Evolutionary conservation across 169 alveolate genomes (phyloP), one percentile per base, ranked within the genome.

Genomic region (Eimeria sp.): DNA sequence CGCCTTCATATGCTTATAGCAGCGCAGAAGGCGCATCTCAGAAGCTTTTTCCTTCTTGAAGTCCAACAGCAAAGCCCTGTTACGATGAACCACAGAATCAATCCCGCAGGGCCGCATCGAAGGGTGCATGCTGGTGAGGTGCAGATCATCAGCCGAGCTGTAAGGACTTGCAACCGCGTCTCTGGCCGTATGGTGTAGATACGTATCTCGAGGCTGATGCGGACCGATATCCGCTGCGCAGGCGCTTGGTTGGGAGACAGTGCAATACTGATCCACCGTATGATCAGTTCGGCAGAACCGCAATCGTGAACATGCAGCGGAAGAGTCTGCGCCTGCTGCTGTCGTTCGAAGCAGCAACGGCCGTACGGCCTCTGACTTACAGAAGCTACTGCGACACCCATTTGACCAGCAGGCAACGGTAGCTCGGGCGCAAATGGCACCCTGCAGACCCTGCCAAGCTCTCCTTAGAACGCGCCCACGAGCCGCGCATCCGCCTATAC

Each of bases 81-180:
- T 27, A 54, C 49, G 90, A 2, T 56, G 76, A 54, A 10, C 72
- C 74, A n/a, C 37, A 52, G 90, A n/a, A n/a, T 82, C 64, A 9
- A 33, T 9, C 6, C 76, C 56, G 68, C 60, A 82, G 46, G 66
- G 64, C 33, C 90, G 54, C 58, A 82, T 52, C 71, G 76, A 30
- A 40, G 78, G n/a, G 0, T 49, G 30, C 78, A 85, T 37, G 64
- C 78, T 49, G 43, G 14, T 49, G 40, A 85, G 68, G 30, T 37
- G 64, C 82, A 85, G 43, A 71, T 62, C 78, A 33, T 85, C 91
- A 0, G 72, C 76, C 13, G 91, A 85, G 91, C 91, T 85, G 78
- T 58, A 85, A 6, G 91, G 80, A 40, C 76, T 85, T 11, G 91
- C 76, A 58, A 60, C 62, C 77, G 62, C 33, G 6, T 85, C 80